Evolutionary conservation across 495 filamentous ascomycete genomes (phyloP).

Genomic region (Penicillium flavigenum): DNA sequence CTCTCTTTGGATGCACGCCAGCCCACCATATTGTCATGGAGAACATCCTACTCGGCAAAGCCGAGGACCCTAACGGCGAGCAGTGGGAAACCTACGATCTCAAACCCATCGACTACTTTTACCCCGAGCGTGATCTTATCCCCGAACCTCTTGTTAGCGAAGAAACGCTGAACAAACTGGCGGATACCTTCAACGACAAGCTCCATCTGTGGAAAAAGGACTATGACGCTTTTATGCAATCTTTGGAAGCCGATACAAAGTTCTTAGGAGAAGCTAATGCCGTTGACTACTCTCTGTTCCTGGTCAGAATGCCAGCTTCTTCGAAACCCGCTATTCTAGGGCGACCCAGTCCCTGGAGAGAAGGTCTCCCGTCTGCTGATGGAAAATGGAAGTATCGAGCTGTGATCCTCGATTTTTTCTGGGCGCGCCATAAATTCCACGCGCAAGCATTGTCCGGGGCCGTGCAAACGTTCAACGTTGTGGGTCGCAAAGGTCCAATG

Average conservation of each 20-base stretch:
- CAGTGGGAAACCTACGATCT: conserved; percentile 70
- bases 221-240: conserved; percentile 52
- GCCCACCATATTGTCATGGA: conserved; percentile 74
- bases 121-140: conserved; percentile 65
- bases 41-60: conserved; percentile 60
- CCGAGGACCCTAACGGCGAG: conserved; percentile 36
- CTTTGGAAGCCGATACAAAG: conserved; percentile 52
- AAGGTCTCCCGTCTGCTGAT: conserved; percentile 56
- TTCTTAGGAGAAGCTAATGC: conserved; percentile 59
- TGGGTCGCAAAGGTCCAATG: too few species aligned
- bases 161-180: conserved; percentile 56
- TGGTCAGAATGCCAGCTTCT: conserved; percentile 56
- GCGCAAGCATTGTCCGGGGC: conserved; percentile 41
- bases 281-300: conserved; percentile 69
- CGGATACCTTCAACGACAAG: conserved; percentile 65
- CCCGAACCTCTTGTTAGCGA: conserved; percentile 58
- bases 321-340: conserved; percentile 23
- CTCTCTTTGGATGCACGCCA: conserved; percentile 53
- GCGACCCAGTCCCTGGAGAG: conserved; percentile 51
- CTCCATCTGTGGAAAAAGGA: conserved; percentile 51
- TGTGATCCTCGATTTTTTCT: conserved; percentile 69
- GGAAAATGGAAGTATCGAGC: conserved; percentile 63
- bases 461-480: background rate
- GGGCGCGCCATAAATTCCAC: conserved; percentile 65
- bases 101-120: conserved; percentile 70